phyloP scores from a whole-genome alignment of 139 green algal genomes.

The Pleodorina starrii region DNA sequence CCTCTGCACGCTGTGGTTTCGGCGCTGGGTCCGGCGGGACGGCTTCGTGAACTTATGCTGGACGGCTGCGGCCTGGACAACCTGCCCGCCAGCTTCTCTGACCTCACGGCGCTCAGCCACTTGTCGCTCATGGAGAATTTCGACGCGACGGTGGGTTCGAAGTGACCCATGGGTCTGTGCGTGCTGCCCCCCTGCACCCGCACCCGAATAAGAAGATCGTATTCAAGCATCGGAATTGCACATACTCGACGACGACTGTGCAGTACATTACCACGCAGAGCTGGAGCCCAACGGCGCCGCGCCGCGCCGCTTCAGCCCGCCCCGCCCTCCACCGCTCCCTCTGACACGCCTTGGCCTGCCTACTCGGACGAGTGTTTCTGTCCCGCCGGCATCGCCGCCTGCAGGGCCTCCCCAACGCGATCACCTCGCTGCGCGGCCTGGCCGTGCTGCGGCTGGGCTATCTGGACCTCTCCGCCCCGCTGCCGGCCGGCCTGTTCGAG shows the following conservation, averaged over 20 bases:
- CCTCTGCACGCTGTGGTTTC: not conserved
- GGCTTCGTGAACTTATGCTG: constrained; percentile 34
- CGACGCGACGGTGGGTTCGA: not conserved
- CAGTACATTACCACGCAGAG: too few species aligned
- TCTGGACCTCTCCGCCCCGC: not conserved
- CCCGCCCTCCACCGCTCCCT: too few species aligned
- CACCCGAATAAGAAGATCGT: too few species aligned
- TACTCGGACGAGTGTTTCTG: too few species aligned
- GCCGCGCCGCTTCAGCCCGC: too few species aligned
- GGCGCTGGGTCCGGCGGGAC: not conserved
- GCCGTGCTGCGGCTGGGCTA: constrained; percentile 24
- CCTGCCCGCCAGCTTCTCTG: constrained; percentile 7
- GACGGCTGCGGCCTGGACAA: constrained; percentile 5
- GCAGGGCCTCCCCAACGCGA: not conserved
- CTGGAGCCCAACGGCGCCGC: too few species aligned
- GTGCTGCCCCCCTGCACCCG: too few species aligned
- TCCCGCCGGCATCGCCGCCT: too few species aligned
- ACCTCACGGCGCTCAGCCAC: constrained; percentile 16
- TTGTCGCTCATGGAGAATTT: constrained; percentile 35
- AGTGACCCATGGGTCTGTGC: too few species aligned
- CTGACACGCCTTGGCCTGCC: too few species aligned
- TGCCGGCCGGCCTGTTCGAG: constrained; percentile 21
- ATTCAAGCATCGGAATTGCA: too few species aligned
- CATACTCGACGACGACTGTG: too few species aligned
- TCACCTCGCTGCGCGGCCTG: not conserved